These are phyloP conservation scores for Amanita fuliginea DNA, from an alignment of 768 basidiomycete species.

Conservation along the genomic window DNA sequence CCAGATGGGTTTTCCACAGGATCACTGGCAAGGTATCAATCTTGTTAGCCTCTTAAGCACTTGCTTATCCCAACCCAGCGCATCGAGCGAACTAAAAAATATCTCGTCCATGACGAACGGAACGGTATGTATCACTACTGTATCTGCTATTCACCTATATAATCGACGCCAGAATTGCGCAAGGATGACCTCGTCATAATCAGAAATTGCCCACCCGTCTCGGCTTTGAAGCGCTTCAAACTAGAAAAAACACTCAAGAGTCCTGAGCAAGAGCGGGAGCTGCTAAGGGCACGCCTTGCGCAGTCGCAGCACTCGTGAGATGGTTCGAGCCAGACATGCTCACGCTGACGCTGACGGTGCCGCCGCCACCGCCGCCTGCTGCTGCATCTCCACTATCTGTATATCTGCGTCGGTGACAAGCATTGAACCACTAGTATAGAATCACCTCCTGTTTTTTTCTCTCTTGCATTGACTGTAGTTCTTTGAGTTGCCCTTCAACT, in stretches of 20 bases:
- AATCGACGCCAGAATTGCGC: slow-evolving; percentile 37
- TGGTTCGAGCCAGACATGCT: slow-evolving; percentile 1
- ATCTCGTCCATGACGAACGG: slow-evolving; percentile 61
- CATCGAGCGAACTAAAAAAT: slow-evolving; percentile 69
- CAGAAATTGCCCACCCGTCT: slow-evolving; percentile 74
- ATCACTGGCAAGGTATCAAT: slow-evolving; percentile 62
- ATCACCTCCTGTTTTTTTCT: slow-evolving; percentile 75
- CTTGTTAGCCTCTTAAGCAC: not conserved
- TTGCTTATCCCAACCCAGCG: slow-evolving; percentile 28
- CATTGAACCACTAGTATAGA: slow-evolving; percentile 7
- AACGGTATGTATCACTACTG: slow-evolving; percentile 38
- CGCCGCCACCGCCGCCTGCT: slow-evolving; percentile 31
- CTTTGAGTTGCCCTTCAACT: slow-evolving; percentile 74
- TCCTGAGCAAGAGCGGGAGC: slow-evolving; percentile 51
- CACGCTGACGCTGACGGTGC: slow-evolving; percentile 15
- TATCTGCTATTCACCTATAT: not conserved
- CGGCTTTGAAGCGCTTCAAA: slow-evolving; percentile 67
- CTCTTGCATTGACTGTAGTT: slow-evolving; percentile 64
- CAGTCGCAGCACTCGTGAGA: not conserved
- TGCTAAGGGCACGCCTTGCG: slow-evolving; percentile 17
- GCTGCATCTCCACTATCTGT: slow-evolving; percentile 61
- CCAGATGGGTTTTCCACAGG: slow-evolving; percentile 61
- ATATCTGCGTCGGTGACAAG: slow-evolving; percentile 9
- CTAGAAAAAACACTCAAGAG: slow-evolving; percentile 59
- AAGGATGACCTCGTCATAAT: slow-evolving; percentile 65